Conservation (phyloP, 2,329 filamentous ascomycete species). For the Diplodia sapinea region DNA sequence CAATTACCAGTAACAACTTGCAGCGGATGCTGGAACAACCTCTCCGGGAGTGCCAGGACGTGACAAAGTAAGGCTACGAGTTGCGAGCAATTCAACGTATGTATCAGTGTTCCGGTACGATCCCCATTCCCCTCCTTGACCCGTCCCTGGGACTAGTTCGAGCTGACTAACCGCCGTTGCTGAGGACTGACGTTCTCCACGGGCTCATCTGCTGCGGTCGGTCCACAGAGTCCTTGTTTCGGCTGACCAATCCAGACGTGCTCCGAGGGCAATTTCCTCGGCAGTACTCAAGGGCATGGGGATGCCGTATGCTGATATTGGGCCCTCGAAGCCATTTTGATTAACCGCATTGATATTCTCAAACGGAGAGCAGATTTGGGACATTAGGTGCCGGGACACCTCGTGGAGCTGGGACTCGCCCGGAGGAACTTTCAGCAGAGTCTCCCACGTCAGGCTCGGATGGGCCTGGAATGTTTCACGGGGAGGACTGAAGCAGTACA, state of each 20-base stretch:
- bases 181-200: neutral
- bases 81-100: too few relatives aligned
- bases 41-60: too few relatives aligned
- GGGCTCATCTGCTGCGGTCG: neutral
- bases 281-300: neutral
- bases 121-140: too few relatives aligned
- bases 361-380: constrained; percentile 34
- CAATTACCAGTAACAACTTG: too few relatives aligned
- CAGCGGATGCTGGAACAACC: too few relatives aligned
- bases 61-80: too few relatives aligned
- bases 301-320: neutral
- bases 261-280: neutral
- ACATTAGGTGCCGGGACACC: constrained; percentile 33
- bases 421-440: constrained; percentile 32
- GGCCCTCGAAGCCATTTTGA: neutral
- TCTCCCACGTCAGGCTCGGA: constrained; percentile 26
- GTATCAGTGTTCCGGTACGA: too few relatives aligned
- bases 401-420: constrained; percentile 33
- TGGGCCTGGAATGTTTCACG: neutral
- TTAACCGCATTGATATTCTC: neutral
- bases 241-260: constrained; percentile 2
- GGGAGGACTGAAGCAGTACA: neutral
- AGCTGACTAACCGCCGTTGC: neutral
- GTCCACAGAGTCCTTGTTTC: neutral
- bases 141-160: too few relatives aligned